Percentiles rank a stretch among this genome's conserved stretches.
Conservation (phyloP, 495 filamentous ascomycete species). For the Penicillium pulvis region DNA sequence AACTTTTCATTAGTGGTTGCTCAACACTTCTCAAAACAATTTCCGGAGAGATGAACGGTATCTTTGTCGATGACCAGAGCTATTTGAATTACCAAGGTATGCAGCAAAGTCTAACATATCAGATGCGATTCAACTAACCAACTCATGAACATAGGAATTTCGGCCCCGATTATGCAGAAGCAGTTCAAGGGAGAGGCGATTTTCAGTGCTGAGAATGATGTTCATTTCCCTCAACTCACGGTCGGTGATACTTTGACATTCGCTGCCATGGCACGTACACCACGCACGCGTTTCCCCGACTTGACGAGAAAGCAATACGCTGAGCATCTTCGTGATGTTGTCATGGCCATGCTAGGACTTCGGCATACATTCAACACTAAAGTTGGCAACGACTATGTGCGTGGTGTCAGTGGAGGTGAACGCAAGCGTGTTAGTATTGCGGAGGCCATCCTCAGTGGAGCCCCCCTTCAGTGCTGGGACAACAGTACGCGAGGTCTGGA, state of each 20-base stretch:
- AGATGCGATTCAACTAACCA: not conserved
- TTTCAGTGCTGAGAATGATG: slow-evolving; percentile 60
- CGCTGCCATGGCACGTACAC: slow-evolving; percentile 50
- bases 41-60: slow-evolving; percentile 66
- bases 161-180: slow-evolving; percentile 46
- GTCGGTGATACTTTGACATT: slow-evolving; percentile 64
- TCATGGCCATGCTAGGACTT: slow-evolving; percentile 79
- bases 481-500: slow-evolving; percentile 77
- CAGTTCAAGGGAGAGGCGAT: slow-evolving; percentile 64
- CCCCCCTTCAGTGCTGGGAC: slow-evolving; percentile 82
- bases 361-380: slow-evolving; percentile 73
- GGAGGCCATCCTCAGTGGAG: slow-evolving; percentile 64
- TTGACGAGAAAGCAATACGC: slow-evolving; percentile 51
- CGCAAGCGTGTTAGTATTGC: slow-evolving; percentile 82
- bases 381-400: slow-evolving; percentile 78
- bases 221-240: slow-evolving; percentile 61
- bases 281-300: slow-evolving; percentile 23
- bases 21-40: slow-evolving; percentile 75
- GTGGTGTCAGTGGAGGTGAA: slow-evolving; percentile 81
- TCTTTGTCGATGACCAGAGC: slow-evolving; percentile 56
- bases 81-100: slow-evolving; percentile 58
- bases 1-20: slow-evolving; percentile 50
- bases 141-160: not conserved
- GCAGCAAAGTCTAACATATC: not conserved
- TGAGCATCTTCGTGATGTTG: slow-evolving; percentile 68